Evolutionary conservation across 2,329 filamentous ascomycete genomes (phyloP).

Genomic region (Pseudopithomyces chartarum): DNA sequence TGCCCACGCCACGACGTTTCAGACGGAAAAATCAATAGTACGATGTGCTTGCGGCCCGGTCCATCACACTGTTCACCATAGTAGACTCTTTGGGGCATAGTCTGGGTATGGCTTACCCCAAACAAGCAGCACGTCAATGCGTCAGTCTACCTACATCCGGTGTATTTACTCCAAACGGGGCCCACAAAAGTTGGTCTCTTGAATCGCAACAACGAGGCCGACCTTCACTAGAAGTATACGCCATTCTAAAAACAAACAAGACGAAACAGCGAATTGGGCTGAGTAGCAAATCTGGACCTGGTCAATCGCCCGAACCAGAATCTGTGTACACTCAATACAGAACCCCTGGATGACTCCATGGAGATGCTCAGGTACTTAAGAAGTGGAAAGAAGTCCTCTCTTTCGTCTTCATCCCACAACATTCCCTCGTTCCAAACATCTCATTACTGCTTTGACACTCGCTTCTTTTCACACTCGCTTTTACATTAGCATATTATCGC

Average conservation of each 20-base stretch:
- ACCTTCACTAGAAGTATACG: no score
- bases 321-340: neutral
- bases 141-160: conserved; percentile 13
- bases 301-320: neutral
- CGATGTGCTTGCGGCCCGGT: neutral
- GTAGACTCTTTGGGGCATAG: conserved; percentile 29
- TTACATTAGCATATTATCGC: conserved; percentile 16
- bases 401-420: neutral
- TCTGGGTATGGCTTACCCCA: conserved; percentile 20
- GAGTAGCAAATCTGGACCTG: neutral
- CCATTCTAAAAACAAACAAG: conserved; percentile 14
- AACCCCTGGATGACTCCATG: neutral
- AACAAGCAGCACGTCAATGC: conserved; percentile 22
- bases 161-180: neutral
- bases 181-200: neutral
- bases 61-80: conserved; percentile 25
- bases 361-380: neutral
- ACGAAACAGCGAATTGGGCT: conserved; percentile 10
- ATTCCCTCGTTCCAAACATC: neutral
- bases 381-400: neutral
- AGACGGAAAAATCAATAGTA: neutral
- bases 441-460: neutral
- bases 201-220: neutral
- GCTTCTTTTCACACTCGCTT: conserved; percentile 4
- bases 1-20: neutral